Conservation (phyloP, 176 grass and related monocot genomes). For the Zizania latifolia region DNA sequence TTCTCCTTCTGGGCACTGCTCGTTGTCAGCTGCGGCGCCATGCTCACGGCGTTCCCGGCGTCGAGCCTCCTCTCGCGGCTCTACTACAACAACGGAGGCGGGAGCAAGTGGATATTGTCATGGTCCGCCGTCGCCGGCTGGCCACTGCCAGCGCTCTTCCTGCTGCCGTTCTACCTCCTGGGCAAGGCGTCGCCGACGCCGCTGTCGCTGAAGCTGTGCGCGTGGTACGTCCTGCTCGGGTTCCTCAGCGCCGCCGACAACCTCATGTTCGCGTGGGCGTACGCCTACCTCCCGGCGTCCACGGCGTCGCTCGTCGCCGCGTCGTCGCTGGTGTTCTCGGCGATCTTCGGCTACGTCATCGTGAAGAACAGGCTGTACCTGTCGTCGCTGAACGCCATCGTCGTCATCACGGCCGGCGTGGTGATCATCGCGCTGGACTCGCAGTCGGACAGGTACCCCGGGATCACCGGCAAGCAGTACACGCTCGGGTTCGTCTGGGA, state of each 20-base stretch:
- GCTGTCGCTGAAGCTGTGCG: slow-evolving; percentile 32
- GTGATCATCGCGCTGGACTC: slow-evolving; percentile 78
- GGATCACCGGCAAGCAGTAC: slow-evolving; percentile 60
- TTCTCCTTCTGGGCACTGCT: slow-evolving; percentile 49
- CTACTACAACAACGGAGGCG: slow-evolving; percentile 68
- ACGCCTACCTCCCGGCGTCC: slow-evolving; percentile 82
- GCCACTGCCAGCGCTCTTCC: slow-evolving; percentile 51
- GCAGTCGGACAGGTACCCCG: slow-evolving; percentile 53
- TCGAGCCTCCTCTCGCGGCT: slow-evolving; percentile 74
- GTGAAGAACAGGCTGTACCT: slow-evolving; percentile 59
- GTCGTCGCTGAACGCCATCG: slow-evolving; percentile 65
- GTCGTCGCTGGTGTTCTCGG: slow-evolving; percentile 73
- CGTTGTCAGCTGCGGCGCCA: slow-evolving; percentile 32
- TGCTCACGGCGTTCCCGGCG: slow-evolving; percentile 74
- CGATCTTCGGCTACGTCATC: slow-evolving; percentile 60
- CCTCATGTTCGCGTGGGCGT: slow-evolving; percentile 88
- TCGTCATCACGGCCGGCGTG: slow-evolving; percentile 54
- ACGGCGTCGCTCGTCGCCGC: slow-evolving; percentile 79
- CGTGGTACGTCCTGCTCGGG: slow-evolving; percentile 66
- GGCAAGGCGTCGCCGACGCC: slow-evolving; percentile 46
- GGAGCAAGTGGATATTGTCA: slow-evolving; percentile 91
- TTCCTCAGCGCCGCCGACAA: slow-evolving; percentile 83
- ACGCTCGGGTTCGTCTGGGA: slow-evolving; percentile 54
- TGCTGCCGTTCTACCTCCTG: slow-evolving; percentile 43
- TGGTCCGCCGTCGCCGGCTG: slow-evolving; percentile 83